phyloP scores from a whole-genome alignment of 495 filamentous ascomycete species.

The Lophiostoma macrostomum region DNA sequence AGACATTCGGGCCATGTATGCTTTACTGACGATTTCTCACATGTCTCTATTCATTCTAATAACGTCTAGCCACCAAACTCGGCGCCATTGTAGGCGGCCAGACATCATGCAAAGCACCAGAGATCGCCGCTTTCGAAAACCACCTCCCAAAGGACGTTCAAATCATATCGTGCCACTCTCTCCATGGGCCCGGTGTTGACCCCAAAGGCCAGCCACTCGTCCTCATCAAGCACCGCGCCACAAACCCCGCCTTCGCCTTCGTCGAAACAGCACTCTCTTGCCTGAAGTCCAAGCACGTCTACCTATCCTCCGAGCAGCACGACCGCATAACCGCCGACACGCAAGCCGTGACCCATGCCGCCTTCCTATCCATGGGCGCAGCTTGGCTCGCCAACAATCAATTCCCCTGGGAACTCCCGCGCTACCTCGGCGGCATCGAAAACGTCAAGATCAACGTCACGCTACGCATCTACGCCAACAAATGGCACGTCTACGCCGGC shows the following conservation, averaged over 20 bases:
- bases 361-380: slow-evolving; percentile 94
- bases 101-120: slow-evolving; percentile 96
- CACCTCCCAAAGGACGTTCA: slow-evolving; percentile 85
- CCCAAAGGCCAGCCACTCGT: slow-evolving; percentile 84
- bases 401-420: slow-evolving; percentile 91
- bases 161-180: slow-evolving; percentile 93
- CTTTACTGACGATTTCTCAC: background rate
- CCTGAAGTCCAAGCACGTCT: slow-evolving; percentile 76
- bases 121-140: slow-evolving; percentile 88
- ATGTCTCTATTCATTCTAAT: slow-evolving; percentile 15
- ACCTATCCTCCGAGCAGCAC: slow-evolving; percentile 80
- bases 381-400: slow-evolving; percentile 91
- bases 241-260: slow-evolving; percentile 68
- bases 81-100: slow-evolving; percentile 95
- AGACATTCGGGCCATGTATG: slow-evolving; percentile 87
- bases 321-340: slow-evolving; percentile 98
- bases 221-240: slow-evolving; percentile 87
- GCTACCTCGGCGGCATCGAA: slow-evolving; percentile 95
- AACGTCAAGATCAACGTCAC: slow-evolving; percentile 99
- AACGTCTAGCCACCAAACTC: slow-evolving; percentile 76
- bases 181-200: slow-evolving; percentile 91
- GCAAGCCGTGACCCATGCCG: slow-evolving; percentile 95
- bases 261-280: slow-evolving; percentile 78
- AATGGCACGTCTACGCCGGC: slow-evolving; percentile 98
- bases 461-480: slow-evolving; percentile 93